Percentiles rank a stretch among this genome's conserved stretches.
Evolutionary conservation across 306 rosid genomes (phyloP).

Genomic region (Mucuna pruriens): DNA sequence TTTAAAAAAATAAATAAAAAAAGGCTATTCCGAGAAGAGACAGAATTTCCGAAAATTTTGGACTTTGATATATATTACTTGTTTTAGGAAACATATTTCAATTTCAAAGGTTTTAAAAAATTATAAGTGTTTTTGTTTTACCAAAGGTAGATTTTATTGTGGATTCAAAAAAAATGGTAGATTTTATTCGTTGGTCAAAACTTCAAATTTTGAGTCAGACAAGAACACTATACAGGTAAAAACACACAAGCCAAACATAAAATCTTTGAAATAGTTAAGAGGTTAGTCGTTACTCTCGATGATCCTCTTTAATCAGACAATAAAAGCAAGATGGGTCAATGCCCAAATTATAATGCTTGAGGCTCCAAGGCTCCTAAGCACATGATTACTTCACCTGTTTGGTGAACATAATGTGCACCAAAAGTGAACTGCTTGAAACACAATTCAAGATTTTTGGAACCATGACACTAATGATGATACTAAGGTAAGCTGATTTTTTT

Average conservation of each 20-base stretch:
- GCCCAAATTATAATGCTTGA: constrained; percentile 39
- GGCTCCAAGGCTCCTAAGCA: constrained; percentile 38
- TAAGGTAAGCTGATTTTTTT: background rate
- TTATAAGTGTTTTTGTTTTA: background rate
- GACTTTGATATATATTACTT: background rate
- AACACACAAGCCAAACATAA: background rate
- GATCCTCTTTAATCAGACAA: constrained; percentile 30
- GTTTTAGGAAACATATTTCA: background rate
- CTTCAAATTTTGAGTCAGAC: background rate
- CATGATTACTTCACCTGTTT: constrained; percentile 39
- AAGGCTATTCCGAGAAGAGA: background rate
- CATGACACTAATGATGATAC: constrained; percentile 33
- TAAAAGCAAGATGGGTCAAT: constrained; percentile 7
- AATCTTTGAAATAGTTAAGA: background rate
- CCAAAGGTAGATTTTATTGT: background rate
- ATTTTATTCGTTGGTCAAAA: constrained; percentile 23
- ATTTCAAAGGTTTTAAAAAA: background rate
- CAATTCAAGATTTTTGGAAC: constrained; percentile 45
- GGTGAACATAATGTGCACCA: constrained; percentile 36
- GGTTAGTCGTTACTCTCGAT: background rate
- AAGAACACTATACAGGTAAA: background rate
- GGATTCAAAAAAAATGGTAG: too few species aligned
- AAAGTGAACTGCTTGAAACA: constrained; percentile 43
- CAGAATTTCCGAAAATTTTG: constrained; percentile 11
- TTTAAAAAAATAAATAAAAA: background rate